Percentiles rank a stretch among this genome's conserved stretches.
Evolutionary conservation across 371 early-diverging fungal species (phyloP).

Genomic region (Nematocida parisii): DNA sequence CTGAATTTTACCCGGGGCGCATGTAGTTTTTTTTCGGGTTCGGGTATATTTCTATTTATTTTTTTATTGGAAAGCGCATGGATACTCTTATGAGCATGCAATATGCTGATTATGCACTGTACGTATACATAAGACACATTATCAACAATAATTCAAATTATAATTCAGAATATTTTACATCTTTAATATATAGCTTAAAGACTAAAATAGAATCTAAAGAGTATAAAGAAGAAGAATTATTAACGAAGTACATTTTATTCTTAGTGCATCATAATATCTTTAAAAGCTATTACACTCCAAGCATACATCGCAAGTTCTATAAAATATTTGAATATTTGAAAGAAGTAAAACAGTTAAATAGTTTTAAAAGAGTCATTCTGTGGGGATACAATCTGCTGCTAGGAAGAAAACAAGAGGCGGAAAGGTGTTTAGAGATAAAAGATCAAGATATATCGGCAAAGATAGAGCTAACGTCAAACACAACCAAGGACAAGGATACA

Average conservation of each 20-base stretch:
- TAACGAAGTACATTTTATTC: constrained; percentile 34
- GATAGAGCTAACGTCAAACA: neutral
- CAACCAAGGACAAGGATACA: neutral
- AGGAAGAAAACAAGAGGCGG: neutral
- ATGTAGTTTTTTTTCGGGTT: too few relatives aligned
- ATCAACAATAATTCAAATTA: neutral
- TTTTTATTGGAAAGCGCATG: constrained; percentile 30
- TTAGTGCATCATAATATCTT: constrained; percentile 19
- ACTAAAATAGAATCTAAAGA: constrained; percentile 17
- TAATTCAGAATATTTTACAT: constrained; percentile 13
- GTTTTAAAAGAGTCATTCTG: constrained; percentile 1
- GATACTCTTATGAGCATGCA: constrained; percentile 24
- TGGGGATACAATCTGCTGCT: constrained; percentile 8
- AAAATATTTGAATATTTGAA: constrained; percentile 13
- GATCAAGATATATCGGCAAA: neutral
- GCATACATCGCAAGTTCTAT: constrained; percentile 7
- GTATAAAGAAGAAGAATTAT: constrained; percentile 44
- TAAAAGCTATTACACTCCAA: neutral
- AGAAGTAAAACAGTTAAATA: neutral
- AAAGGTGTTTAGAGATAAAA: neutral
- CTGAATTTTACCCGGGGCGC: too few relatives aligned
- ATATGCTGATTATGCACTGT: constrained; percentile 49
- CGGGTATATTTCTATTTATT: neutral
- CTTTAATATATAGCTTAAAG: constrained; percentile 12
- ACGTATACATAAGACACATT: constrained; percentile 17